phyloP scores from a whole-genome alignment of 2,329 filamentous ascomycete species.

The Aspergillus proliferans region DNA sequence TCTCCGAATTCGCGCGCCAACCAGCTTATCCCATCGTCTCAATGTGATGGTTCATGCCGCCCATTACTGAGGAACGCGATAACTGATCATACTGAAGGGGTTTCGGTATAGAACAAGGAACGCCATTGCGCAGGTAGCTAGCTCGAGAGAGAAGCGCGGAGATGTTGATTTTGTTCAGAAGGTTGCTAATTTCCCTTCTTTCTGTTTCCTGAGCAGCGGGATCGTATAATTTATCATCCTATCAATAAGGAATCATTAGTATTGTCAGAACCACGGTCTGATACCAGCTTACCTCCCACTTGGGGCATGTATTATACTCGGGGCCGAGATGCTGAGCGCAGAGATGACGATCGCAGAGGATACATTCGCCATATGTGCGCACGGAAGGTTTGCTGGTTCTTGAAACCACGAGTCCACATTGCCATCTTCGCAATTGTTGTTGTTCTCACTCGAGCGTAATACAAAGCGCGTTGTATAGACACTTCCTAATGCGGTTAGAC shows the following conservation, averaged over 20 bases:
- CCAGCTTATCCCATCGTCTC: too few species aligned
- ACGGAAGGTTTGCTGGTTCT: constrained; percentile 15
- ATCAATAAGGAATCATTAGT: constrained; percentile 7
- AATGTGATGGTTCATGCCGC: too few species aligned
- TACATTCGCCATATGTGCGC: constrained; percentile 32
- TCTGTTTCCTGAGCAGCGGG: constrained; percentile 30
- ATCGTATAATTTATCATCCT: constrained; percentile 34
- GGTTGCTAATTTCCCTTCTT: constrained; percentile 25
- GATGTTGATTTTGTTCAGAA: constrained; percentile 33
- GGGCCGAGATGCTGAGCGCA: constrained; percentile 30
- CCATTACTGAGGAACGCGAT: constrained; percentile 19
- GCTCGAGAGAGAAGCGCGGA: constrained; percentile 26
- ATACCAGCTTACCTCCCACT: constrained; percentile 30
- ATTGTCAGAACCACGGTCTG: neutral
- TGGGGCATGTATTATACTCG: constrained; percentile 29
- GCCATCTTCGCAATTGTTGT: neutral
- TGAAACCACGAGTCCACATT: constrained; percentile 32
- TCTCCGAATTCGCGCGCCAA: too few species aligned
- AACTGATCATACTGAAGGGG: neutral
- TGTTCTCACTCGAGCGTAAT: too few species aligned
- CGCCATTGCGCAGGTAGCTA: too few species aligned
- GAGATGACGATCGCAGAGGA: constrained; percentile 36
- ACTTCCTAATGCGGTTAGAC: neutral
- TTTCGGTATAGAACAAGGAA: too few species aligned
- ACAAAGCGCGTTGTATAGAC: neutral